phyloP scores from a whole-genome alignment of 1,139 yeast species.

The Geotrichum carabidarum region DNA sequence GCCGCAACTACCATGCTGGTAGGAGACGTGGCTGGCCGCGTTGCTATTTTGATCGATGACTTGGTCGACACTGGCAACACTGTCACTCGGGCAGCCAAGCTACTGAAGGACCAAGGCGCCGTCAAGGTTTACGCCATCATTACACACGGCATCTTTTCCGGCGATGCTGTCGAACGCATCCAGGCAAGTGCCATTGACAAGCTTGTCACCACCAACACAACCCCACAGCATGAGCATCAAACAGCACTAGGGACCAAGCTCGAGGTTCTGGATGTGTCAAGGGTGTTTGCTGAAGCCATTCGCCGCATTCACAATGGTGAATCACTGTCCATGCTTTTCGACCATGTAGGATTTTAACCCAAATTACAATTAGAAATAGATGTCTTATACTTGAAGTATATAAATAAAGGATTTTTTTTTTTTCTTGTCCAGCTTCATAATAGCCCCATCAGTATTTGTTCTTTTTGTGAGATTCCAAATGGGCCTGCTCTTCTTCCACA shows the following conservation, averaged over 20 bases:
- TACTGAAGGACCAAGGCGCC: conserved; percentile 91
- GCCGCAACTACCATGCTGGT: conserved; percentile 81
- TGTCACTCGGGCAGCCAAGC: conserved; percentile 82
- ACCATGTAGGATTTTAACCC: conserved; percentile 43
- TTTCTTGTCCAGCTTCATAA: not conserved
- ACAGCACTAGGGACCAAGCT: conserved; percentile 52
- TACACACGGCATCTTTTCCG: conserved; percentile 90
- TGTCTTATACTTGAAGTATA: not conserved
- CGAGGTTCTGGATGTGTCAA: conserved; percentile 81
- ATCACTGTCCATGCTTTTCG: conserved; percentile 87
- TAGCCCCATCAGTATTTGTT: not conserved
- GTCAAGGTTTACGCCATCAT: conserved; percentile 77
- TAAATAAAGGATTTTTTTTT: not conserved
- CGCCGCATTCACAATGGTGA: conserved; percentile 97
- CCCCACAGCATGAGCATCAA: conserved; percentile 67
- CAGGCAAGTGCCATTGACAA: conserved; percentile 70
- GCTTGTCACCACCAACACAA: conserved; percentile 85
- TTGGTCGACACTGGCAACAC: conserved; percentile 92
- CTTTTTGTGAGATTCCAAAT: conserved; percentile 42
- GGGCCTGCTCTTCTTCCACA: conserved; percentile 48
- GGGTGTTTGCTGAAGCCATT: conserved; percentile 88
- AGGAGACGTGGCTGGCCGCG: conserved; percentile 81
- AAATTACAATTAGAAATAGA: not conserved
- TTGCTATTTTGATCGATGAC: conserved; percentile 86
- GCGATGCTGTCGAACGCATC: conserved; percentile 78